Evolutionary conservation across 2,329 filamentous ascomycete genomes (phyloP), one percentile per base, ranked within the genome.

Genomic region (Immersiporthe knoxdaviesiana): DNA sequence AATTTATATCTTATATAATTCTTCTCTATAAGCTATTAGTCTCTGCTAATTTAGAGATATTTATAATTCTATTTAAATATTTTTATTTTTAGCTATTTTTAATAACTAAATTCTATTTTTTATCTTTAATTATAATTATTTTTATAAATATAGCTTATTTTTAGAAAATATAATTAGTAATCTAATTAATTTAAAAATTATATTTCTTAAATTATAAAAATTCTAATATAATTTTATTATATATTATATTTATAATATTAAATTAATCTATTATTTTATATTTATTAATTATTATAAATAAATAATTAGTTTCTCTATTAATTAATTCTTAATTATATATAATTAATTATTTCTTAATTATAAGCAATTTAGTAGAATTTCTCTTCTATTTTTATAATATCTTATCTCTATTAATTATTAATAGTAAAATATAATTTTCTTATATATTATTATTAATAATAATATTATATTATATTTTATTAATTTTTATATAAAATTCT

Each of bases 321-420:
- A 50, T 50, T n/a, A 50, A 24, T 8, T 12, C 3, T 50, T 50
- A n/a, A 50, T 50, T n/a, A 24, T 50, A 50, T n/a, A n/a, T 8
- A 10, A n/a, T 50, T 24, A 24, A 50, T 50, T n/a, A 50, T 50
- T 8, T 12, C 3, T 50, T 50, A n/a, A 50, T 50, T n/a, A 24
- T 50, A 50, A 8, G 1, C 1, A 24, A 50, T 5, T n/a, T 35
- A 35, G 4, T 4, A 35, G 35, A 50, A 1, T 24, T n/a, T n/a
- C 24, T 24, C 10, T 50, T 24, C 10, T 4, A 35, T 4, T 50
- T 50, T 24, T 50, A 50, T 50, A 50, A 6, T 50, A 50, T 8
- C 10, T 50, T 50, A 50, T n/a, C n/a, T 50, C 4, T 50, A 32
- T 24, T 71, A 35, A 76, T 70, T 68, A 50, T 50, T 3, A 0